Conservation (phyloP, 2,329 filamentous ascomycete genomes). For the Aspergillus bombycis region DNA sequence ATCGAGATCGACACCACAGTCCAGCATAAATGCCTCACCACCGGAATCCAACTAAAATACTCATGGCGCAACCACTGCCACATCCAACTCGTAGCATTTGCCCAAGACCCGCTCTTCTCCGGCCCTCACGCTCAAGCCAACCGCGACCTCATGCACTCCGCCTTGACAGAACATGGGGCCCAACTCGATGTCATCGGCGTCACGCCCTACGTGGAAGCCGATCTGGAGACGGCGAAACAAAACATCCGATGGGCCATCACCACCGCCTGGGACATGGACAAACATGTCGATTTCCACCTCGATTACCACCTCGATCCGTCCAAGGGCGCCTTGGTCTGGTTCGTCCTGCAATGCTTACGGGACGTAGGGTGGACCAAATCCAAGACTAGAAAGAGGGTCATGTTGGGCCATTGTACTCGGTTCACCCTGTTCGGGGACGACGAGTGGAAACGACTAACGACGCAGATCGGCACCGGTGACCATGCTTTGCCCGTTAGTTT, state of each 20-base stretch:
- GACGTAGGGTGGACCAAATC: slow-evolving; percentile 52
- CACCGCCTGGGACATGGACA: slow-evolving; percentile 52
- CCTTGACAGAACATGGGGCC: slow-evolving; percentile 39
- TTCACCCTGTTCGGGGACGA: slow-evolving; percentile 58
- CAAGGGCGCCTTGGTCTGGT: slow-evolving; percentile 56
- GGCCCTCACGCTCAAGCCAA: slow-evolving; percentile 57
- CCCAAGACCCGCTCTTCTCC: slow-evolving; percentile 70
- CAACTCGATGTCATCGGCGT: slow-evolving; percentile 64
- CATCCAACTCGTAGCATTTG: slow-evolving; percentile 71
- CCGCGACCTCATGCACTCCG: slow-evolving; percentile 52
- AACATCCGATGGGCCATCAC: slow-evolving; percentile 68
- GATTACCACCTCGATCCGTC: slow-evolving; percentile 66
- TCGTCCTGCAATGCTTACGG: slow-evolving; percentile 57
- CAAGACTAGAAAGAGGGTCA: slow-evolving; percentile 52
- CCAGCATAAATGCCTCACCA: slow-evolving; percentile 58
- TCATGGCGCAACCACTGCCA: slow-evolving; percentile 57
- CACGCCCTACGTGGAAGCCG: slow-evolving; percentile 70
- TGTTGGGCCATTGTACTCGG: slow-evolving; percentile 70
- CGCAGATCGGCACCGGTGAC: slow-evolving; percentile 45
- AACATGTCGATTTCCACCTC: slow-evolving; percentile 71
- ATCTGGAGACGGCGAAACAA: slow-evolving; percentile 48
- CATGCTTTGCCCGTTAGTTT: slow-evolving; percentile 63
- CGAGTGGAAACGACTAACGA: slow-evolving; percentile 55
- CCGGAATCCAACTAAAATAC: slow-evolving; percentile 60
- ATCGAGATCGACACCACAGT: slow-evolving; percentile 71